Percentiles rank a stretch among this genome's conserved stretches.
Evolutionary conservation across 31 red algal genomes (phyloP).

Genomic region (Porphyra umbilicalis): DNA sequence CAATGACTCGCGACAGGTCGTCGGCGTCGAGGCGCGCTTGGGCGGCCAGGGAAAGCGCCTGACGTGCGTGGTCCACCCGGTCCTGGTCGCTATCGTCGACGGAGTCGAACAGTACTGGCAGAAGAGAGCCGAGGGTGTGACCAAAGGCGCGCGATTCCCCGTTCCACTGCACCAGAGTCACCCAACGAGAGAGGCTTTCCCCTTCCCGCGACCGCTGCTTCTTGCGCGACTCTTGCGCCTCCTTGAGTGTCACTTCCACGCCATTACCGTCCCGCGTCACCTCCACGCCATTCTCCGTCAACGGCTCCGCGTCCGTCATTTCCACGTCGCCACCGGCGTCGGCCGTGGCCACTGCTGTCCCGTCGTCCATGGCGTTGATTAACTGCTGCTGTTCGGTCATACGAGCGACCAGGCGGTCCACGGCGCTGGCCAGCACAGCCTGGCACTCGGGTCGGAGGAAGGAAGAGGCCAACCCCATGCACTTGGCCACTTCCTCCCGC

Average conservation of each 20-base stretch:
- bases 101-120: constrained; percentile 54
- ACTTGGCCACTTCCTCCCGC: constrained; percentile 64
- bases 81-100: constrained; percentile 76
- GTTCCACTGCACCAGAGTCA: constrained; percentile 69
- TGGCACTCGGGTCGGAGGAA: not conserved
- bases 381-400: not conserved
- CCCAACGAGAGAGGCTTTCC: constrained; percentile 69
- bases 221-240: constrained; percentile 7
- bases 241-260: not conserved
- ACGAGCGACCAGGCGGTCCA: not conserved
- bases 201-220: constrained; percentile 73
- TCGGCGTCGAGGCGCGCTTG: constrained; percentile 26
- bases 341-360: not conserved
- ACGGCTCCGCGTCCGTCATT: not conserved
- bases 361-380: not conserved
- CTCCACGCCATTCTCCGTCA: no score
- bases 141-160: constrained; percentile 48
- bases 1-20: constrained; percentile 28
- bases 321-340: not conserved
- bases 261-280: no score
- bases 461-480: constrained; percentile 9
- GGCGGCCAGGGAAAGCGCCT: constrained; percentile 62
- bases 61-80: constrained; percentile 55
- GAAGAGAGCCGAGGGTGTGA: constrained; percentile 22
- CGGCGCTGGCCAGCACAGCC: not conserved